Conservation (phyloP, 164 flowering plant species). For the Macadamia tetraphylla region DNA sequence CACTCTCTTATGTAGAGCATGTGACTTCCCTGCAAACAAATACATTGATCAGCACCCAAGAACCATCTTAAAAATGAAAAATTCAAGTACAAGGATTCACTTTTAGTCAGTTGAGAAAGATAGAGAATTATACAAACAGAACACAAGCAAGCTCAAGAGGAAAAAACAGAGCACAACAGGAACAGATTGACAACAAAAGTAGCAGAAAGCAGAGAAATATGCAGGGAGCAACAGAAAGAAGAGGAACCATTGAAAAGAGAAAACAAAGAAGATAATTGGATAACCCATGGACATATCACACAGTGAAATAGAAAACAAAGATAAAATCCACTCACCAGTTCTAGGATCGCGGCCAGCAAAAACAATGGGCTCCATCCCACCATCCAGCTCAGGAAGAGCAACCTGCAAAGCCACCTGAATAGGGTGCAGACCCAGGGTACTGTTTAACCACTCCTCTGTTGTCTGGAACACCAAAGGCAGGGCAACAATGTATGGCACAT, state of each 20-base stretch:
- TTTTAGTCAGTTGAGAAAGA: background rate
- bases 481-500: constrained; percentile 96
- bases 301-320: background rate
- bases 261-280: too few relatives aligned
- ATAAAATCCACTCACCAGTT: constrained; percentile 52
- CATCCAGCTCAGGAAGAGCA: constrained; percentile 98
- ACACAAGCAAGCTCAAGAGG: background rate
- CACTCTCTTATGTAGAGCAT: constrained; percentile 96
- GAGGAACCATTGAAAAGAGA: background rate
- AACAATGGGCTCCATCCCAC: constrained; percentile 98
- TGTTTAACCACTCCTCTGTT: constrained; percentile 96
- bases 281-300: too few relatives aligned
- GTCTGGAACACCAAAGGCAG: constrained; percentile 97
- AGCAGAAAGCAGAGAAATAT: background rate
- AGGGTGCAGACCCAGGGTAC: constrained; percentile 93
- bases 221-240: background rate
- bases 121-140: background rate
- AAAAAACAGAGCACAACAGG: background rate
- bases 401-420: constrained; percentile 99
- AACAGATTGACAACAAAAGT: background rate
- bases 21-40: constrained; percentile 80
- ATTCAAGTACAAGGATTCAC: background rate
- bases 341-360: constrained; percentile 92
- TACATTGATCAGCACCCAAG: constrained; percentile 1
- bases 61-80: background rate